Evolutionary conservation across 1,284 basidiomycete species (phyloP).

Genomic region (Cronartium quercuum): DNA sequence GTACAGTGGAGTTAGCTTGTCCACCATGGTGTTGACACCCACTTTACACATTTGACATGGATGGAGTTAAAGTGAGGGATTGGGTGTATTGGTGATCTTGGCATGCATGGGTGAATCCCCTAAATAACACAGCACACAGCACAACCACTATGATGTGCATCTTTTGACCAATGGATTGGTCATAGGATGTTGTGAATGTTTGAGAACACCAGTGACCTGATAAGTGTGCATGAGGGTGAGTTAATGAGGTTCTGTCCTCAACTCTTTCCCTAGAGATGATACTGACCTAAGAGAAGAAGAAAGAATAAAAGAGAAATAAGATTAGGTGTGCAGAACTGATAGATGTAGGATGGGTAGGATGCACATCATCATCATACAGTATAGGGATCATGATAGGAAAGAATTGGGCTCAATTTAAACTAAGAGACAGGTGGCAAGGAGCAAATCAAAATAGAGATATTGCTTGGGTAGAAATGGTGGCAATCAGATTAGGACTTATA

Average conservation of each 20-base stretch:
- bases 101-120: slow-evolving; percentile 8
- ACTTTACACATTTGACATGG: background rate
- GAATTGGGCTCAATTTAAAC: background rate
- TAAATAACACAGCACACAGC: background rate
- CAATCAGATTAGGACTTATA: background rate
- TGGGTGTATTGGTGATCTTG: background rate
- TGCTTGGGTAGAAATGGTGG: slow-evolving; percentile 1
- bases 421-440: background rate
- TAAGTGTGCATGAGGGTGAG: no score
- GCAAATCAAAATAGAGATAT: background rate
- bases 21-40: background rate
- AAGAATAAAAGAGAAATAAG: no score
- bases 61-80: background rate
- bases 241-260: no score
- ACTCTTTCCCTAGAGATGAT: no score
- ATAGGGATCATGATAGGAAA: slow-evolving; percentile 7
- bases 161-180: background rate
- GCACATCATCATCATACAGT: background rate
- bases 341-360: slow-evolving; percentile 3
- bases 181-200: no score
- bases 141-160: background rate
- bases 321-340: background rate
- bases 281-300: no score
- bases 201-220: no score
- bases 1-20: background rate